A percentile compares a stretch with the other conserved stretches of the same genome.
phyloP scores from a whole-genome alignment of 2,329 filamentous ascomycete genomes.

The Aspergillus neoniger region DNA sequence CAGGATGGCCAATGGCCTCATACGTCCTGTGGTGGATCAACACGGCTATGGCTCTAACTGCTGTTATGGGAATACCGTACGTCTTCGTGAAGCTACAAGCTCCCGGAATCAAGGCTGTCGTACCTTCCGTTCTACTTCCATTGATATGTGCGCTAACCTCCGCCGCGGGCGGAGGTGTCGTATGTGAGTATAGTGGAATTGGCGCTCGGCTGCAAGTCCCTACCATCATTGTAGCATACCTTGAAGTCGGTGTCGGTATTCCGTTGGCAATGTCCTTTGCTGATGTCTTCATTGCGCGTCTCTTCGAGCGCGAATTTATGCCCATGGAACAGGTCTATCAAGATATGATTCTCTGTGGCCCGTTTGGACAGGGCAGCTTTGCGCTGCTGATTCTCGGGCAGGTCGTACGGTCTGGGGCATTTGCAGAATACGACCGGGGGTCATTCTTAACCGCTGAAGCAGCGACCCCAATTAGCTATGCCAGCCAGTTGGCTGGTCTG shows the following conservation, averaged over 20 bases:
- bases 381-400: conserved; percentile 43
- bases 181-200: conserved; percentile 35
- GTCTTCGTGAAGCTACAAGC: conserved; percentile 41
- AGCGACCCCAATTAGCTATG: conserved; percentile 32
- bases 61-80: conserved; percentile 38
- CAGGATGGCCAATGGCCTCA: conserved; percentile 27
- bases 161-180: conserved; percentile 40
- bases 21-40: conserved; percentile 48
- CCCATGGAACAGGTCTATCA: conserved; percentile 32
- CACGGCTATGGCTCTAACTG: conserved; percentile 34
- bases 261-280: conserved; percentile 36
- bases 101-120: conserved; percentile 34
- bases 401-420: conserved; percentile 32
- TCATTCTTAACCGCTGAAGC: conserved; percentile 37
- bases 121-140: conserved; percentile 41
- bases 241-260: conserved; percentile 40
- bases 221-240: conserved; percentile 45
- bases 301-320: conserved; percentile 30
- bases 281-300: conserved; percentile 36
- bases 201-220: conserved; percentile 37
- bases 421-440: conserved; percentile 37
- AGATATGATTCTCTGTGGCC: conserved; percentile 46
- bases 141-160: conserved; percentile 44
- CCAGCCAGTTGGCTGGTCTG: conserved; percentile 42
- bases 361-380: conserved; percentile 44